These are phyloP conservation scores for Colletotrichum tropicale DNA, from an alignment of 2,329 filamentous ascomycete genomes.

Conservation along the genomic window DNA sequence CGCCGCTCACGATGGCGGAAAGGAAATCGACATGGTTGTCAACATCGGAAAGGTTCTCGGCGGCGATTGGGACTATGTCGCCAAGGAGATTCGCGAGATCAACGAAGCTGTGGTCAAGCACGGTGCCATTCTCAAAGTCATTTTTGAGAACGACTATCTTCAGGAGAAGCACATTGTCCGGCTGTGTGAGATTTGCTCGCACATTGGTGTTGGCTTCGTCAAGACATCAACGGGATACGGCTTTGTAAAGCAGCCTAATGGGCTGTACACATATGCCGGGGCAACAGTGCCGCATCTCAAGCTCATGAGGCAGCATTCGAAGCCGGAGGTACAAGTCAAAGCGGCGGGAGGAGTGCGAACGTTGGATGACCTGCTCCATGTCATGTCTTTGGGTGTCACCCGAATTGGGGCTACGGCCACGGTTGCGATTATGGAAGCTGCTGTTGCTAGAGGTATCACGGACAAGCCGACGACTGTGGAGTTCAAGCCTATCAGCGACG, in stretches of 20 bases:
- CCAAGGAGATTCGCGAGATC: slow-evolving; percentile 53
- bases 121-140: slow-evolving; percentile 60
- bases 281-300: slow-evolving; percentile 56
- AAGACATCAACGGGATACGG: slow-evolving; percentile 68
- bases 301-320: slow-evolving; percentile 55
- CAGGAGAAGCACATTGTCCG: slow-evolving; percentile 50
- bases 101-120: slow-evolving; percentile 50
- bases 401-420: slow-evolving; percentile 63
- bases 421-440: slow-evolving; percentile 58
- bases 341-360: slow-evolving; percentile 62
- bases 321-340: slow-evolving; percentile 56
- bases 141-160: slow-evolving; percentile 67
- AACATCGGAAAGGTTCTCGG: slow-evolving; percentile 64
- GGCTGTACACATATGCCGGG: slow-evolving; percentile 57
- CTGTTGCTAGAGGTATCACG: slow-evolving; percentile 51
- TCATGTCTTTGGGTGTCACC: slow-evolving; percentile 58
- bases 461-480: slow-evolving; percentile 24
- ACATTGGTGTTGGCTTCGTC: slow-evolving; percentile 57
- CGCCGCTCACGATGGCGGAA: slow-evolving; percentile 51
- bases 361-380: slow-evolving; percentile 58
- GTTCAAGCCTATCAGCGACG: neutral
- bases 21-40: slow-evolving; percentile 66
- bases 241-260: slow-evolving; percentile 59
- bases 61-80: slow-evolving; percentile 62
- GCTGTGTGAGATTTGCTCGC: slow-evolving; percentile 60